A percentile compares a stretch with the other conserved stretches of the same genome.
These are phyloP conservation scores for Inga leiocalycina DNA, from an alignment of 306 rosid species.

Conservation along the genomic window DNA sequence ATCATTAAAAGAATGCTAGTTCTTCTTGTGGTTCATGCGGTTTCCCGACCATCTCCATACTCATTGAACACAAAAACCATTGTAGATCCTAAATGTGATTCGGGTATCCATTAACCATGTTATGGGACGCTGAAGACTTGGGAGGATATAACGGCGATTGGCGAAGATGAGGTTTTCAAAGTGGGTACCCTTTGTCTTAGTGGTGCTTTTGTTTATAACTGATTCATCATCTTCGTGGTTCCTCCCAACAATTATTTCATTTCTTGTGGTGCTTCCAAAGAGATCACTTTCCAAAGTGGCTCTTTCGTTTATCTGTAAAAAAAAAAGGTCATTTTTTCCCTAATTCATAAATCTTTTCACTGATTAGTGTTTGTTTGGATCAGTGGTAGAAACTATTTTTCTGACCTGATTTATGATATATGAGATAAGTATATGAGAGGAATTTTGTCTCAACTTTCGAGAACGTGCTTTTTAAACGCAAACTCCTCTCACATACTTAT, in stretches of 20 bases:
- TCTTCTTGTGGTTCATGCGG: no score
- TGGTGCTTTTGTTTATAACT: conserved; percentile 39
- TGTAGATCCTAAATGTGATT: no score
- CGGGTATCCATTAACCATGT: no score
- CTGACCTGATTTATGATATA: no score
- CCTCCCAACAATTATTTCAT: conserved; percentile 79
- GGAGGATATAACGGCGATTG: conserved; percentile 9
- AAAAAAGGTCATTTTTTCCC: conserved; percentile 20
- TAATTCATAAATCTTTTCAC: conserved; percentile 59
- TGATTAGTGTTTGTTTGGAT: conserved; percentile 15
- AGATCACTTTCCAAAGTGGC: conserved; percentile 63
- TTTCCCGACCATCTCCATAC: no score
- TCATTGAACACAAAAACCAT: no score
- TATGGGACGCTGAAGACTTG: background rate
- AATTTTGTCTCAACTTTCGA: no score
- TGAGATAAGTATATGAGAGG: no score
- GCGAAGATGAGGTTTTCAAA: conserved; percentile 54
- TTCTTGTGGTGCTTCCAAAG: conserved; percentile 77
- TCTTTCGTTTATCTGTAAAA: conserved; percentile 42
- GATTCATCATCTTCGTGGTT: conserved; percentile 55
- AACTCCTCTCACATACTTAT: no score
- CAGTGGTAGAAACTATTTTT: no score
- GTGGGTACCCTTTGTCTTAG: conserved; percentile 47
- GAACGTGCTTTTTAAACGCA: no score
- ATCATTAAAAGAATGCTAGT: no score